phyloP scores from a whole-genome alignment of 2,329 filamentous ascomycete genomes.

The Bipolaris sorokiniana region DNA sequence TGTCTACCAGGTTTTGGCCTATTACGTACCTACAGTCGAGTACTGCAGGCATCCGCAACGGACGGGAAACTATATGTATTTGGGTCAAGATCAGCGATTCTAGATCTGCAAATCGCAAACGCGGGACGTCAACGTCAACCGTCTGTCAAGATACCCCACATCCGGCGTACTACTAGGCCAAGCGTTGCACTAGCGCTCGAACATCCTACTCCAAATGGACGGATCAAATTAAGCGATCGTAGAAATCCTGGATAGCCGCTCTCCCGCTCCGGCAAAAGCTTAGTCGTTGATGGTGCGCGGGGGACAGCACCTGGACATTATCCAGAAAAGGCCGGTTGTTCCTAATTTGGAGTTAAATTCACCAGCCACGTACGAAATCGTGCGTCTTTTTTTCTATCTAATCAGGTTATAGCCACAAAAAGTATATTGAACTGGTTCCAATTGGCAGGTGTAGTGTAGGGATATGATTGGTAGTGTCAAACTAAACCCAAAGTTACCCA shows the following conservation, averaged over 20 bases:
- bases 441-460: not conserved
- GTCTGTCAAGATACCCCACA: not conserved
- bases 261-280: constrained; percentile 7
- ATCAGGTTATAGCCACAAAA: no score
- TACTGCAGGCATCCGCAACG: not conserved
- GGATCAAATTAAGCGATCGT: not conserved
- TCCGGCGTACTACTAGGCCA: not conserved
- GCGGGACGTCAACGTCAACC: not conserved
- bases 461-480: not conserved
- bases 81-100: not conserved
- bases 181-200: not conserved
- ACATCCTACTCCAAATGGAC: not conserved
- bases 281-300: not conserved
- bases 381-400: not conserved
- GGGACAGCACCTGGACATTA: not conserved
- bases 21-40: not conserved
- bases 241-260: constrained; percentile 1
- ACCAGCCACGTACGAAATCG: constrained; percentile 1
- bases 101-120: not conserved
- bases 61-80: not conserved
- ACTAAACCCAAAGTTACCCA: not conserved
- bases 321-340: not conserved
- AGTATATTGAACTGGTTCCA: not conserved
- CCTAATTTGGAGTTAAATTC: not conserved
- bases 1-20: not conserved